Conservation (phyloP, 352 stramenopile species). For the Globisporangium iwayamae region DNA sequence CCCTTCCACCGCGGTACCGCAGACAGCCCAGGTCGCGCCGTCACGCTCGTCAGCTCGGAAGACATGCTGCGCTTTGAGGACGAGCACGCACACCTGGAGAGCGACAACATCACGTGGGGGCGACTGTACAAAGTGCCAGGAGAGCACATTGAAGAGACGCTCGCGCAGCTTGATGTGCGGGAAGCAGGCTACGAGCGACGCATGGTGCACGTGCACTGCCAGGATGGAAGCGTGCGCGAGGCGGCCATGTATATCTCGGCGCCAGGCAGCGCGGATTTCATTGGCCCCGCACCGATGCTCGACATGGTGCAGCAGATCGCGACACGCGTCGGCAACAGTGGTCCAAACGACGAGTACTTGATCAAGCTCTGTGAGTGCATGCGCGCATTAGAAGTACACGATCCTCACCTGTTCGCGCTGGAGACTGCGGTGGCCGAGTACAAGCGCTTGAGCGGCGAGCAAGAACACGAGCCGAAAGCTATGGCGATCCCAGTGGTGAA, state of each 20-base stretch:
- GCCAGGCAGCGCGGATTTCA: constrained; percentile 79
- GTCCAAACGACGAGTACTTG: constrained; percentile 85
- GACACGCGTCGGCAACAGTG: constrained; percentile 61
- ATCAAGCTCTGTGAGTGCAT: constrained; percentile 81
- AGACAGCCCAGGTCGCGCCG: constrained; percentile 73
- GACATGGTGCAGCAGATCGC: constrained; percentile 82
- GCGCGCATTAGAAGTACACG: constrained; percentile 62
- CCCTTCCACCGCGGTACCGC: constrained; percentile 82
- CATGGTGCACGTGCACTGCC: constrained; percentile 75
- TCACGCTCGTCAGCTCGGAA: constrained; percentile 81
- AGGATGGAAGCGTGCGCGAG: constrained; percentile 54
- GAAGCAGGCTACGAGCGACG: constrained; percentile 82
- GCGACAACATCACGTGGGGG: constrained; percentile 79
- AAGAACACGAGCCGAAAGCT: not conserved
- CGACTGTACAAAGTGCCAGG: constrained; percentile 82
- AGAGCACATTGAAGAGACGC: constrained; percentile 67
- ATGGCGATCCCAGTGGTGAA: constrained; percentile 1
- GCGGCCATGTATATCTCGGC: constrained; percentile 86
- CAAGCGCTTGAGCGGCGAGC: constrained; percentile 17
- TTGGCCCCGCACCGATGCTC: constrained; percentile 63
- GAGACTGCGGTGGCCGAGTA: constrained; percentile 69
- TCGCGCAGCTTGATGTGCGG: constrained; percentile 81
- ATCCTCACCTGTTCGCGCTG: constrained; percentile 71
- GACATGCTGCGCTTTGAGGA: constrained; percentile 76
- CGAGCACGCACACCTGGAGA: constrained; percentile 56